phyloP scores from a whole-genome alignment of 2,329 filamentous ascomycete genomes.

The Annulohypoxylon truncatum region DNA sequence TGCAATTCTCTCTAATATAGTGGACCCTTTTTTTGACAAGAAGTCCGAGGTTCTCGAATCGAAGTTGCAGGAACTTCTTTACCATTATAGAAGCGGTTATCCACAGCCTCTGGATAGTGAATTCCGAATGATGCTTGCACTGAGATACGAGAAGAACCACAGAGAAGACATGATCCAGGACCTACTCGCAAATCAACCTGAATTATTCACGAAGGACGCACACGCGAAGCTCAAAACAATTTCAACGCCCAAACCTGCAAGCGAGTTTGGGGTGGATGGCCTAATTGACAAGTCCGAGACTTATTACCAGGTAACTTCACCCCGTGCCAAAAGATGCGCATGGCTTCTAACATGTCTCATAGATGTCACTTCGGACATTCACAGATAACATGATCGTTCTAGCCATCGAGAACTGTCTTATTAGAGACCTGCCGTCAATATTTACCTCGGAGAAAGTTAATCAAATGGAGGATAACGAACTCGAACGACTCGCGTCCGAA shows the following conservation, averaged over 20 bases:
- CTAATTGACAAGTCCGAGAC: constrained; percentile 59
- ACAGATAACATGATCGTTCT: constrained; percentile 53
- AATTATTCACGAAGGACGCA: constrained; percentile 42
- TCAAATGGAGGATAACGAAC: constrained; percentile 47
- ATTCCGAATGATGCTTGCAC: constrained; percentile 43
- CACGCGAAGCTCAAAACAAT: constrained; percentile 32
- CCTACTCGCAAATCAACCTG: constrained; percentile 39
- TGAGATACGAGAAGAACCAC: constrained; percentile 29
- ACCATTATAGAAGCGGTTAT: constrained; percentile 52
- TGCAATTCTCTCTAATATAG: constrained; percentile 42
- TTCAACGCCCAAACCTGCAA: constrained; percentile 9
- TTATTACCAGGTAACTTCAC: constrained; percentile 56
- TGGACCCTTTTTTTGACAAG: constrained; percentile 45
- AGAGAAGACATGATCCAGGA: constrained; percentile 31
- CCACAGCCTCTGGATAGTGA: constrained; percentile 50
- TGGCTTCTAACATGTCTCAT: constrained; percentile 12
- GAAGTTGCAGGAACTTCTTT: constrained; percentile 56
- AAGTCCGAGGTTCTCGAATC: constrained; percentile 45
- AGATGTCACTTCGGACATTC: constrained; percentile 50
- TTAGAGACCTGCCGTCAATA: constrained; percentile 50
- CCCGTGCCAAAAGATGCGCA: not conserved
- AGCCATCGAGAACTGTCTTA: constrained; percentile 53
- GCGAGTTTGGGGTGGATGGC: constrained; percentile 53
- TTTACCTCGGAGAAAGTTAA: constrained; percentile 49
- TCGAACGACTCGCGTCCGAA: constrained; percentile 45